Percentiles rank a stretch among this genome's conserved stretches.
These are phyloP conservation scores for Aegilops tauschii DNA, from an alignment of 176 grass and related monocot genomes.

Conservation along the genomic window DNA sequence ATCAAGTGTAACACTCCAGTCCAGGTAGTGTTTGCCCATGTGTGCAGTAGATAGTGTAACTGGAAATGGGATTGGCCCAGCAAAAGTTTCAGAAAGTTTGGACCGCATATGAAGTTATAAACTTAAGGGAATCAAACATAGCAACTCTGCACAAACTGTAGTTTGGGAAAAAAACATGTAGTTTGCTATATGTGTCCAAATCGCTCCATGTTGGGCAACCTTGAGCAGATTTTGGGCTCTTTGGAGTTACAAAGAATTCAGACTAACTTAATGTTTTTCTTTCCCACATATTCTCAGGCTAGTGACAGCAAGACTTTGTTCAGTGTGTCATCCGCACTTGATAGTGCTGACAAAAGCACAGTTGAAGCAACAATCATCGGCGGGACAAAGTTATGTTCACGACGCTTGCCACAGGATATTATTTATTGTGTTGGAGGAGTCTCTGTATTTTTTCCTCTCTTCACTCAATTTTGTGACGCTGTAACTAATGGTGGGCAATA, in stretches of 20 bases:
- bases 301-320: conserved; percentile 73
- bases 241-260: neutral
- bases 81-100: conserved; percentile 14
- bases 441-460: conserved; percentile 94
- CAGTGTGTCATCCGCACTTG: conserved; percentile 73
- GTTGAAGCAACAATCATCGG: conserved; percentile 76
- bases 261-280: neutral
- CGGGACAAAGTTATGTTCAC: conserved; percentile 86
- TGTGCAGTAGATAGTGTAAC: neutral
- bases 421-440: conserved; percentile 99
- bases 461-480: conserved; percentile 78
- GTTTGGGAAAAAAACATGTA: neutral
- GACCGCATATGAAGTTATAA: neutral
- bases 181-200: conserved; percentile 6
- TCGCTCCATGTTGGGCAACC: neutral
- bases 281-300: conserved; percentile 42
- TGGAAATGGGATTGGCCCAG: neutral
- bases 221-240: conserved; percentile 6
- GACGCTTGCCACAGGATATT: conserved; percentile 84
- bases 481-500: conserved; percentile 38
- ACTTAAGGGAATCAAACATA: neutral
- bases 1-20: conserved; percentile 15
- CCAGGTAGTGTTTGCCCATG: neutral
- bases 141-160: neutral
- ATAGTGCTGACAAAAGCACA: conserved; percentile 68